These are phyloP conservation scores for Ceratocystis ficicola DNA, from an alignment of 2,329 filamentous ascomycete genomes.

Conservation along the genomic window DNA sequence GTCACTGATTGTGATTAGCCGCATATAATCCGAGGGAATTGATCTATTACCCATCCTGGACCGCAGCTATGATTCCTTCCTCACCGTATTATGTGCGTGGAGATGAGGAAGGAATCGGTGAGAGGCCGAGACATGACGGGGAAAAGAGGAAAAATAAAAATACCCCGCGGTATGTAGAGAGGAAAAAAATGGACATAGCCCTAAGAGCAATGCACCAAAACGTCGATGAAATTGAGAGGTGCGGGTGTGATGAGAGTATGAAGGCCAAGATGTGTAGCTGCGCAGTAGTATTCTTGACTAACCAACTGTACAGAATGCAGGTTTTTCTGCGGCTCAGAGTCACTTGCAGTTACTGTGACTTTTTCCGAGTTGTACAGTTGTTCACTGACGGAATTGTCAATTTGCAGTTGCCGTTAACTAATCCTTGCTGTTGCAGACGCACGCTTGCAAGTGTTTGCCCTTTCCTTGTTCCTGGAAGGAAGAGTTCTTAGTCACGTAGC, in stretches of 20 bases:
- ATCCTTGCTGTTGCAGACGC: not conserved
- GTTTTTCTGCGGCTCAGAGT: not conserved
- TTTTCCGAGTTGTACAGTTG: not conserved
- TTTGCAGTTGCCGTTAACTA: not conserved
- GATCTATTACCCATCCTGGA: not conserved
- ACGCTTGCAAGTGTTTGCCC: not conserved
- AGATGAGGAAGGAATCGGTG: slow-evolving; percentile 2
- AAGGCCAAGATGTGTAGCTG: no score
- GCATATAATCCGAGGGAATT: not conserved
- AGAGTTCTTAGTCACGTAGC: not conserved
- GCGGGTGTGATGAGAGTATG: no score
- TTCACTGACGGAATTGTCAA: not conserved
- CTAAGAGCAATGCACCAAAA: no score
- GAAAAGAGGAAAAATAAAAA: not conserved
- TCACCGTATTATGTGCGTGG: slow-evolving; percentile 9
- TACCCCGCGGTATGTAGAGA: not conserved
- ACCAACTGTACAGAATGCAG: not conserved
- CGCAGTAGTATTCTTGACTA: no score
- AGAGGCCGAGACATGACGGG: slow-evolving; percentile 3
- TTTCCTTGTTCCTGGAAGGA: not conserved
- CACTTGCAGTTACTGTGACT: not conserved
- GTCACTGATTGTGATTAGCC: not conserved
- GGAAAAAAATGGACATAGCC: not conserved
- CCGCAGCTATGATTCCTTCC: not conserved
- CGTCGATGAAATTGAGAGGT: no score